Base-by-base conservation (phyloP, 2,329 filamentous ascomycete genomes). In the Stachybotrys chartarum region DNA sequence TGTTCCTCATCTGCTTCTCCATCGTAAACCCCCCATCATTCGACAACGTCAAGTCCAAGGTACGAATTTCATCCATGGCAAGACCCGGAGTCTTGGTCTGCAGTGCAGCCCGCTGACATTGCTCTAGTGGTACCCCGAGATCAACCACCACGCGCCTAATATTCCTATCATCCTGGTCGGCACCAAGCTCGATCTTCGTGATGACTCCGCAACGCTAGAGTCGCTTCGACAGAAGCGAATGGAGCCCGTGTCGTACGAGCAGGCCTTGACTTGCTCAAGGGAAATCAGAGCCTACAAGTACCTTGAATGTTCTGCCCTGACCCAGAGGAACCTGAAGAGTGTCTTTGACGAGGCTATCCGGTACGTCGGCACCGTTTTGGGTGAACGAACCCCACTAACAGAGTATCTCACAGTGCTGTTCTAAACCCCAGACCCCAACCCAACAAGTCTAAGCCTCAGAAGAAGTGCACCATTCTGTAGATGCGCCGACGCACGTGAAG, bases 11-110 rank as follows among this genome's bases (percentile, higher is more conserved):
- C 71, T 97, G 93, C 78, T 97, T 97, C 77, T 97, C 92, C 62
- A 95, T 97, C 69, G 92, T 97, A 75, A 95, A 90, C 84, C 93
- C 93, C 51, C 91, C 94, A 24, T 97, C 93, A 35, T 97, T 97
- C 69, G 94, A 97, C 76, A 99, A 99, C 84, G 93, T 99, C 71
- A 94, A 91, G 78, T 92, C 92, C 58, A 99, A 97, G 87, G 92
- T 96, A 79, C 63, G 79, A n/a, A 68, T 42, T 17, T n/a, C 50
- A 50, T 30, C 14, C 24, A n/a, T 16, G 39, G 47, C 51, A 31
- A 52, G 48, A 24, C 18, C 30, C 5, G n/a, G 30, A 46, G 16
- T 24, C 35, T 17, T 39, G 8, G 39, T 35, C 30, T 32, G 12
- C 31, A n/a, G 35, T 45, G 53, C 24, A 59, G 55, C 60, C 55